phyloP scores from a whole-genome alignment of 371 early-diverging fungal species.

The Circinella minor region DNA sequence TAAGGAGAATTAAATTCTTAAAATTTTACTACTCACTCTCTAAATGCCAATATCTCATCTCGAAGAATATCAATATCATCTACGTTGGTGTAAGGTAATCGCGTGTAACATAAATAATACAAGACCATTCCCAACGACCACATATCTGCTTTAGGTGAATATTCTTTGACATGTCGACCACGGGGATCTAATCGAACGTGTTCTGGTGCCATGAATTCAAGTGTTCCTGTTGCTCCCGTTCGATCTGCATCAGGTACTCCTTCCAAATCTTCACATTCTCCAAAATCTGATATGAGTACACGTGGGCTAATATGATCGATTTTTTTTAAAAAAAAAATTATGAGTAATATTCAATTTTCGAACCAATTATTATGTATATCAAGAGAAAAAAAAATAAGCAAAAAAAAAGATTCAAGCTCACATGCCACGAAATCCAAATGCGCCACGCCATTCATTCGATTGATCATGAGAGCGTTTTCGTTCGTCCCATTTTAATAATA shows the following conservation, averaged over 20 bases:
- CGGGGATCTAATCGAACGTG: constrained; percentile 51
- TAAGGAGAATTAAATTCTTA: no score
- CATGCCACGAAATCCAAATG: constrained; percentile 27
- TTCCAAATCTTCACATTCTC: constrained; percentile 88
- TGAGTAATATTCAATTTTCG: no score
- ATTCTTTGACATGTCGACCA: constrained; percentile 73
- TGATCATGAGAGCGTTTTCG: constrained; percentile 25
- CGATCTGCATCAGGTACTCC: constrained; percentile 63
- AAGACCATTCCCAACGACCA: constrained; percentile 96
- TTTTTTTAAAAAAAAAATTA: no score
- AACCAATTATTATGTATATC: background rate
- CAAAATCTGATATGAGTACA: constrained; percentile 93
- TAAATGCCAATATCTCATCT: constrained; percentile 76
- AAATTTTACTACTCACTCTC: constrained; percentile 32
- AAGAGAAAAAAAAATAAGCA: no score
- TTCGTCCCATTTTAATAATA: constrained; percentile 77
- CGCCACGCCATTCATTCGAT: constrained; percentile 30
- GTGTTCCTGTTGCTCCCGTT: constrained; percentile 94
- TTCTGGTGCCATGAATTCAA: constrained; percentile 96
- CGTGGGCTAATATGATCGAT: constrained; percentile 58
- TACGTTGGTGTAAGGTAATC: constrained; percentile 82
- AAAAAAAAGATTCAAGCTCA: constrained; percentile 1
- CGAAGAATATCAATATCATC: constrained; percentile 88
- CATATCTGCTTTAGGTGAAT: constrained; percentile 88
- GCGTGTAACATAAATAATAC: constrained; percentile 86